Conservation (phyloP, 2,329 filamentous ascomycete genomes). For the Aspergillus sergii region DNA sequence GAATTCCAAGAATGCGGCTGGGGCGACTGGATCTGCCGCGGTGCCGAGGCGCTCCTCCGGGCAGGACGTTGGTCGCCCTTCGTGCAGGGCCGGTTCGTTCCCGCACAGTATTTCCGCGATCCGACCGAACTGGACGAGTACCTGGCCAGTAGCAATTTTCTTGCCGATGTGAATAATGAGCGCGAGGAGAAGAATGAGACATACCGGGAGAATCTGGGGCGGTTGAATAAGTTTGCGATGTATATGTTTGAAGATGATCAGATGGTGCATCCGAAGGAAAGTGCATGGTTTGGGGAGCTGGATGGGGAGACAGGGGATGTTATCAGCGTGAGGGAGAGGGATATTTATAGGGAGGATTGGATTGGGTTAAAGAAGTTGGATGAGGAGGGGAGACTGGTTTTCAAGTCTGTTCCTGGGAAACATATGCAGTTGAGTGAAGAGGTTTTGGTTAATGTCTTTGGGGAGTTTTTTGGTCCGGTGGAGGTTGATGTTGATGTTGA, state of each 20-base stretch:
- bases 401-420: conserved; percentile 70
- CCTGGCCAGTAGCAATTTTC: conserved; percentile 78
- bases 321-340: conserved; percentile 68
- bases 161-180: conserved; percentile 98
- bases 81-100: conserved; percentile 79
- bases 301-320: conserved; percentile 66
- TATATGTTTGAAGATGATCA: conserved; percentile 85
- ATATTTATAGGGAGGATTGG: conserved; percentile 90
- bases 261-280: conserved; percentile 87
- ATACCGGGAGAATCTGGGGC: conserved; percentile 72
- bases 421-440: conserved; percentile 81
- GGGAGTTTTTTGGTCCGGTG: conserved; percentile 48
- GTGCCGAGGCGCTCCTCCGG: conserved; percentile 75
- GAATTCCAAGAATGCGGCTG: conserved; percentile 74
- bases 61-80: conserved; percentile 78
- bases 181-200: conserved; percentile 68
- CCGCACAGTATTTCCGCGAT: conserved; percentile 92
- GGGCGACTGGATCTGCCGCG: conserved; percentile 78
- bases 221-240: conserved; percentile 79
- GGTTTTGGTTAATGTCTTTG: conserved; percentile 67
- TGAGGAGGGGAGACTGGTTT: conserved; percentile 74
- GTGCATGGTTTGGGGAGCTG: conserved; percentile 86
- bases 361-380: conserved; percentile 80
- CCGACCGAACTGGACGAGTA: conserved; percentile 70
- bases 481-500: conserved; percentile 16